Conservation (phyloP, 108 stramenopile genomes). For the Chaetoceros muelleri region DNA sequence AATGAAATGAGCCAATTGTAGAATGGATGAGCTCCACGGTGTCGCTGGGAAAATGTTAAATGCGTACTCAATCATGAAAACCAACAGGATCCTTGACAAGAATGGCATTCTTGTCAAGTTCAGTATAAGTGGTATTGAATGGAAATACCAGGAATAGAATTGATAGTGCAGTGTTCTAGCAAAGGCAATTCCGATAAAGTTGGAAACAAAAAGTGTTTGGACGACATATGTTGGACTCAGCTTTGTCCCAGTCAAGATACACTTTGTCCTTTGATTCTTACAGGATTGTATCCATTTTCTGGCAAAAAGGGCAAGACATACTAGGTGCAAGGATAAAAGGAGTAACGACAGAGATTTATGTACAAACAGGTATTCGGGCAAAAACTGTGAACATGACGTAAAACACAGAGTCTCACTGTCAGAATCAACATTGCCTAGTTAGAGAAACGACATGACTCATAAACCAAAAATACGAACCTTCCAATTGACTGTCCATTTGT, state of each 20-base stretch:
- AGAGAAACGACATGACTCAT: neutral
- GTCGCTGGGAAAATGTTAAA: constrained; percentile 92
- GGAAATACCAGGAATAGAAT: constrained; percentile 95
- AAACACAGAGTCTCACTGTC: neutral
- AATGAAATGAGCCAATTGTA: constrained; percentile 82
- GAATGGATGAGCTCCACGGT: constrained; percentile 50
- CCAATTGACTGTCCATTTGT: constrained; percentile 97
- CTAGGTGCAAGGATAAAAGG: constrained; percentile 48
- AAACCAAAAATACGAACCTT: constrained; percentile 22
- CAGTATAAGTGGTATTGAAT: constrained; percentile 69
- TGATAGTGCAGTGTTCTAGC: constrained; percentile 95
- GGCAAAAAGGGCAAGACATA: constrained; percentile 38
- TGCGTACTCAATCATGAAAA: constrained; percentile 62
- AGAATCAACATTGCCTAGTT: neutral
- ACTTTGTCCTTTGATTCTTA: constrained; percentile 10
- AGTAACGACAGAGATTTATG: constrained; percentile 52
- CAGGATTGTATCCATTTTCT: constrained; percentile 40
- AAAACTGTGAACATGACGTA: constrained; percentile 41
- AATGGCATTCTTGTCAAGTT: constrained; percentile 34
- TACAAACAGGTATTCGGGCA: constrained; percentile 81
- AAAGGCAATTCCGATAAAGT: constrained; percentile 92
- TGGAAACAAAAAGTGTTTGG: constrained; percentile 77
- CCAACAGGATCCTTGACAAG: constrained; percentile 15
- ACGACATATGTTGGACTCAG: constrained; percentile 52
- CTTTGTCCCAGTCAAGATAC: constrained; percentile 6